Conservation (phyloP, 805 yeast genomes). For the Vanderwaltozyma tropicalis region DNA sequence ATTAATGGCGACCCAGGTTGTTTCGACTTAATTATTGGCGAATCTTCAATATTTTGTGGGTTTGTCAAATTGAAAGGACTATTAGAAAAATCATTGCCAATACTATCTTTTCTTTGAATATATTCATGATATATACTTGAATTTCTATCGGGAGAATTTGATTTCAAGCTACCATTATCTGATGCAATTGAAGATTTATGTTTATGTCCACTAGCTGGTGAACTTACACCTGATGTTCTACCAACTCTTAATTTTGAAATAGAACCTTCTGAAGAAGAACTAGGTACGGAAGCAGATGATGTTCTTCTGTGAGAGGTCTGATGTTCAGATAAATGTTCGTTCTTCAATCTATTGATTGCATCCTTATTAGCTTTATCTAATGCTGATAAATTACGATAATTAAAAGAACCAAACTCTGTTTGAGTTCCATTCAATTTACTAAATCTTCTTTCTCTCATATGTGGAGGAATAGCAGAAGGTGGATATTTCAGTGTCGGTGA, state of each 20-base stretch:
- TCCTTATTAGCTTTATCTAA: constrained; percentile 91
- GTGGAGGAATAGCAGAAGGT: constrained; percentile 43
- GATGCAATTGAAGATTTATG: constrained; percentile 13
- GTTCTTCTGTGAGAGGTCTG: constrained; percentile 23
- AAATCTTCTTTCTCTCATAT: constrained; percentile 60
- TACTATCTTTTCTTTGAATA: constrained; percentile 16
- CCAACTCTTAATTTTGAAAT: constrained; percentile 10
- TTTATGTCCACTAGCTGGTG: constrained; percentile 12
- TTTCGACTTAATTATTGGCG: background rate
- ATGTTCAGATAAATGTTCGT: constrained; percentile 51
- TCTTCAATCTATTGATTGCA: constrained; percentile 75
- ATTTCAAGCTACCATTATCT: constrained; percentile 18
- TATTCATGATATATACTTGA: constrained; percentile 10
- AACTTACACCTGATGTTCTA: constrained; percentile 10
- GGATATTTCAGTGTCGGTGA: constrained; percentile 31
- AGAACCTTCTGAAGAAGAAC: constrained; percentile 29
- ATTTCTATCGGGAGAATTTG: constrained; percentile 23
- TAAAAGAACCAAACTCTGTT: constrained; percentile 84
- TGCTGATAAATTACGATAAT: constrained; percentile 79
- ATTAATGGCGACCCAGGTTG: background rate
- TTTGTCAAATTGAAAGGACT: background rate
- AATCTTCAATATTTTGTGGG: background rate
- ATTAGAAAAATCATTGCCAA: background rate
- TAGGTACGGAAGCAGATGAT: constrained; percentile 28
- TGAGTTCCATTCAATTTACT: constrained; percentile 60